A percentile compares a stretch with the other conserved stretches of the same genome.
phyloP scores from a whole-genome alignment of 805 yeast species.

The Phaffomyces thermotolerans region DNA sequence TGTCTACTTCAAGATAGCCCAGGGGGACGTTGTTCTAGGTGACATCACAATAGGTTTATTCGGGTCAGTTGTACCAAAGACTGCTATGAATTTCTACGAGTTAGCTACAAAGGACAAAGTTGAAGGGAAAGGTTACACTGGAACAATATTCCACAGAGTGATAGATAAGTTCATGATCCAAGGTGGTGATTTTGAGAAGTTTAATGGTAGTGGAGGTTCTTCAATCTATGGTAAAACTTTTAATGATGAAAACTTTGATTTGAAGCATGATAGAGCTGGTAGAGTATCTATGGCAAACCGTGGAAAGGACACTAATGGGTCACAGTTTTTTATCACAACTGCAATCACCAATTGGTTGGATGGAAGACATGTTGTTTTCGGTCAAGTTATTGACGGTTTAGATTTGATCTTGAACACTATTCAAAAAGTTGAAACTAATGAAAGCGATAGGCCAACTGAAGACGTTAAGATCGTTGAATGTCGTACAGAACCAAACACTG shows the following conservation, averaged over 20 bases:
- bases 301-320: constrained; percentile 61
- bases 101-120: constrained; percentile 28
- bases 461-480: constrained; percentile 35
- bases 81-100: constrained; percentile 51
- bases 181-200: constrained; percentile 76
- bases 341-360: constrained; percentile 41
- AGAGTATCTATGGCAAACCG: constrained; percentile 67
- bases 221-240: constrained; percentile 72
- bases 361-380: constrained; percentile 68
- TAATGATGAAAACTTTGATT: constrained; percentile 67
- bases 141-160: constrained; percentile 66
- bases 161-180: constrained; percentile 72
- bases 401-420: constrained; percentile 50
- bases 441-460: constrained; percentile 34
- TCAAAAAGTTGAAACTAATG: constrained; percentile 46
- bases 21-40: constrained; percentile 17
- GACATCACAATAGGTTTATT: constrained; percentile 53
- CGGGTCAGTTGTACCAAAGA: constrained; percentile 58
- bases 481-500: constrained; percentile 23
- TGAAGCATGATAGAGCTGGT: constrained; percentile 64
- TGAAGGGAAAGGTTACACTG: constrained; percentile 39
- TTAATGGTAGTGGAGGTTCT: constrained; percentile 66
- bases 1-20: constrained; percentile 19
- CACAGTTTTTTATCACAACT: constrained; percentile 66
- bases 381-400: constrained; percentile 64